Percentiles rank a stretch among this genome's conserved stretches.
These are phyloP conservation scores for Knufia petricola DNA, from an alignment of 2,329 filamentous ascomycete species.

Conservation along the genomic window DNA sequence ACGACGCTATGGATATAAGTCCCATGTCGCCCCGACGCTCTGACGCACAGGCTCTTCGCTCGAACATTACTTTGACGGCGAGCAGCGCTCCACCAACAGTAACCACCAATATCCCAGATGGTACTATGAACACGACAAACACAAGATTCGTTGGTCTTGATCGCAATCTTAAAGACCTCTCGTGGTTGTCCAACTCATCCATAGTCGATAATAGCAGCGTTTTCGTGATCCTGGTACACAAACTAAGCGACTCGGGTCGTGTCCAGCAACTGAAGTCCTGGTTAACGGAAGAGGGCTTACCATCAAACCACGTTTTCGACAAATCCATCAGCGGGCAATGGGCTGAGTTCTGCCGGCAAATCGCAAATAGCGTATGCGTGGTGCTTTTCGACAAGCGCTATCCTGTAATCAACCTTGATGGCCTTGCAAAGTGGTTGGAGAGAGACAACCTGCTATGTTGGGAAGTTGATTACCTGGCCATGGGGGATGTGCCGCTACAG, in stretches of 20 bases:
- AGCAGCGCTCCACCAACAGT: neutral
- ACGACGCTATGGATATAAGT: neutral
- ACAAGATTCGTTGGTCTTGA: neutral
- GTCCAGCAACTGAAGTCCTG: neutral
- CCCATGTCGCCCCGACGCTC: neutral
- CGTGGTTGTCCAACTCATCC: neutral
- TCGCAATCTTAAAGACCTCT: neutral
- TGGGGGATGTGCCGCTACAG: neutral
- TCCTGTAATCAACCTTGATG: neutral
- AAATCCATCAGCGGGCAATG: neutral
- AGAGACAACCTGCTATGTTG: constrained; percentile 9
- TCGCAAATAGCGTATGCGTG: constrained; percentile 2
- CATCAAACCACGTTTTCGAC: constrained; percentile 3
- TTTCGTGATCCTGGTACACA: neutral
- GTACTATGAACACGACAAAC: neutral
- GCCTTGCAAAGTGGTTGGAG: neutral
- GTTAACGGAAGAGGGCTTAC: neutral
- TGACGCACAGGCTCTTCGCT: neutral
- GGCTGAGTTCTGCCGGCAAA: neutral
- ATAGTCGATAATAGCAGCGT: neutral
- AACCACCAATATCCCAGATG: neutral
- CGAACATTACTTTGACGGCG: neutral
- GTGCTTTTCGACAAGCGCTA: constrained; percentile 1
- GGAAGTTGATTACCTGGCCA: neutral
- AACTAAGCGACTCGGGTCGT: neutral